Evolutionary conservation across 2,329 filamentous ascomycete genomes (phyloP).

Genomic region (Elsinoe necatrix): DNA sequence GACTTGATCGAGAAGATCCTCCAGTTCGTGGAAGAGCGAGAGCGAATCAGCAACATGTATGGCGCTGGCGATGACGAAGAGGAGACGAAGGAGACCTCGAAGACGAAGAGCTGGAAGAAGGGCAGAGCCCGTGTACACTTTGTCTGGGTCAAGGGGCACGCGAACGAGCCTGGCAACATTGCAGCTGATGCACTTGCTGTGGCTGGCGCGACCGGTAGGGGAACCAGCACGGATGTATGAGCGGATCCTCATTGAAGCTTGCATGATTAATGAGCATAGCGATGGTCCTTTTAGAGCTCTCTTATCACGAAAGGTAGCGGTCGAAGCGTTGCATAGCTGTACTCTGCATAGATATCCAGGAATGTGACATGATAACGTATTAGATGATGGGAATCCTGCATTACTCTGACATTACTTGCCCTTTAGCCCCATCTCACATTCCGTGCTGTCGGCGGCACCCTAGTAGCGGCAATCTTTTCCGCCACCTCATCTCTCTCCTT

Average conservation of each 20-base stretch:
- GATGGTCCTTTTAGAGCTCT: not conserved
- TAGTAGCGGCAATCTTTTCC: not conserved
- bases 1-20: slow-evolving; percentile 72
- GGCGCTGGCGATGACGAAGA: slow-evolving; percentile 9
- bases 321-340: not conserved
- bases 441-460: not conserved
- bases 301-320: not conserved
- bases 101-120: slow-evolving; percentile 22
- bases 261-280: not conserved
- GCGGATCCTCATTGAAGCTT: not conserved
- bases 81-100: slow-evolving; percentile 21
- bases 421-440: slow-evolving; percentile 8
- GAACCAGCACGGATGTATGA: not conserved
- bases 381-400: not conserved
- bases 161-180: slow-evolving; percentile 61
- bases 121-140: slow-evolving; percentile 45
- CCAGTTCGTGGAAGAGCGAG: slow-evolving; percentile 55
- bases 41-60: slow-evolving; percentile 53
- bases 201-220: slow-evolving; percentile 44
- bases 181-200: slow-evolving; percentile 74
- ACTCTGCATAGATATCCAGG: not conserved
- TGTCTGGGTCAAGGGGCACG: slow-evolving; percentile 86
- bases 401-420: not conserved
- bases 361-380: not conserved
- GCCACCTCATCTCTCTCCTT: slow-evolving; percentile 4